Percentiles rank a stretch among this genome's conserved stretches.
Conservation (phyloP, 768 basidiomycete genomes). For the Boletus rubroflammeus region DNA sequence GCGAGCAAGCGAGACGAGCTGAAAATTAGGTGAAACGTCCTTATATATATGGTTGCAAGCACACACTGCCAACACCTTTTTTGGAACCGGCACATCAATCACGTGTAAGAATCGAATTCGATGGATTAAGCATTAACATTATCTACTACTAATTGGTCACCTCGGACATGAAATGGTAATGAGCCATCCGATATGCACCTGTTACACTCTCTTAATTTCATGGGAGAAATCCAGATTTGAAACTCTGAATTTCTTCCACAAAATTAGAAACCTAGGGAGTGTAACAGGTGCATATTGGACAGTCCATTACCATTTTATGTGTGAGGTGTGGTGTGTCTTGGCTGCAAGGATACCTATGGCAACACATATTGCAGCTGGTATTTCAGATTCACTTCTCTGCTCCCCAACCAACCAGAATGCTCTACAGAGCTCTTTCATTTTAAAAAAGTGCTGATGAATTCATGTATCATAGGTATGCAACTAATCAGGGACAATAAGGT, state of each 20-base stretch:
- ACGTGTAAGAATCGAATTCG: constrained; percentile 16
- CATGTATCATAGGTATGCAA: neutral
- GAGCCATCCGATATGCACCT: too few species aligned
- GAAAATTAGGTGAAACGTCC: neutral
- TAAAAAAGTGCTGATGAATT: neutral
- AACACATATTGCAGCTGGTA: neutral
- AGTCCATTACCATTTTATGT: too few species aligned
- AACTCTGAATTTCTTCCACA: too few species aligned
- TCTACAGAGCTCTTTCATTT: neutral
- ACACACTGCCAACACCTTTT: neutral
- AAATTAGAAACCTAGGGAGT: too few species aligned
- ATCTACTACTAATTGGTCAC: too few species aligned
- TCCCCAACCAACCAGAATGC: neutral
- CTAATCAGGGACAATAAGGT: neutral
- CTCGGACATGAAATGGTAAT: too few species aligned
- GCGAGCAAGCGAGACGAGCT: neutral
- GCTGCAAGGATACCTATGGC: neutral
- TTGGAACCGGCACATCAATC: constrained; percentile 18
- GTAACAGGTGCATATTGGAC: too few species aligned
- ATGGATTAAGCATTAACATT: neutral
- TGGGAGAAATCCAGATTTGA: too few species aligned
- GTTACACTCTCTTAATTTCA: too few species aligned
- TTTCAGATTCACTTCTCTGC: neutral
- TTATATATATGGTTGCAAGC: neutral
- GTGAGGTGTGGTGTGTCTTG: too few species aligned